Evolutionary conservation across 108 stramenopile species (phyloP).

Genomic region (Pseudonitzschia multiseries): DNA sequence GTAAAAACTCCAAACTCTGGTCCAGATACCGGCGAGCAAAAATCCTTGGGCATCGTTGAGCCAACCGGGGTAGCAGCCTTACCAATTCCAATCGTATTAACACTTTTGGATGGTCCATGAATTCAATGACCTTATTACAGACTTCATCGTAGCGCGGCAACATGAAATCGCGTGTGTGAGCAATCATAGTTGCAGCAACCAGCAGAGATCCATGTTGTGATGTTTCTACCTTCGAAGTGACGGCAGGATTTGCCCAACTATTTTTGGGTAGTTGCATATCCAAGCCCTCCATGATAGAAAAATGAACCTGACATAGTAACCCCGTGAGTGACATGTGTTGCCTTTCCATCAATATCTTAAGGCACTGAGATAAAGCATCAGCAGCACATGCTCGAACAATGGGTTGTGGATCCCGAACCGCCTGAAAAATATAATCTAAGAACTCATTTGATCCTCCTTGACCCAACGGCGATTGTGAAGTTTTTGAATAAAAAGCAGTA

Average conservation of each 20-base stretch:
- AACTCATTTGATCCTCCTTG: constrained; percentile 83
- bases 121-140: constrained; percentile 76
- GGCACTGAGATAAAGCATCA: constrained; percentile 84
- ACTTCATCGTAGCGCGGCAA: constrained; percentile 91
- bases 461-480: constrained; percentile 57
- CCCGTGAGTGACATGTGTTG: constrained; percentile 62
- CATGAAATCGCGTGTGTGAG: constrained; percentile 89
- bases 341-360: constrained; percentile 76
- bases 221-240: constrained; percentile 40
- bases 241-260: constrained; percentile 24
- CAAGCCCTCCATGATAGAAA: constrained; percentile 72
- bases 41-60: constrained; percentile 67
- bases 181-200: constrained; percentile 80
- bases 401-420: constrained; percentile 79
- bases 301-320: constrained; percentile 70
- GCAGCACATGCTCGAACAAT: constrained; percentile 92
- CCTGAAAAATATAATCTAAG: constrained; percentile 83
- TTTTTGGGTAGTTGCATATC: constrained; percentile 33
- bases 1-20: constrained; percentile 70
- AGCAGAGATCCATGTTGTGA: constrained; percentile 91
- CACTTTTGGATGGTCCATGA: constrained; percentile 63
- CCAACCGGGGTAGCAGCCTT: constrained; percentile 87
- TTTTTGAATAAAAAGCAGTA: constrained; percentile 87
- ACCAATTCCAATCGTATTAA: constrained; percentile 86
- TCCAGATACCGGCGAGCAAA: constrained; percentile 88